Conservation (phyloP, 805 yeast species). For the Scheffersomyces ergatensis region DNA sequence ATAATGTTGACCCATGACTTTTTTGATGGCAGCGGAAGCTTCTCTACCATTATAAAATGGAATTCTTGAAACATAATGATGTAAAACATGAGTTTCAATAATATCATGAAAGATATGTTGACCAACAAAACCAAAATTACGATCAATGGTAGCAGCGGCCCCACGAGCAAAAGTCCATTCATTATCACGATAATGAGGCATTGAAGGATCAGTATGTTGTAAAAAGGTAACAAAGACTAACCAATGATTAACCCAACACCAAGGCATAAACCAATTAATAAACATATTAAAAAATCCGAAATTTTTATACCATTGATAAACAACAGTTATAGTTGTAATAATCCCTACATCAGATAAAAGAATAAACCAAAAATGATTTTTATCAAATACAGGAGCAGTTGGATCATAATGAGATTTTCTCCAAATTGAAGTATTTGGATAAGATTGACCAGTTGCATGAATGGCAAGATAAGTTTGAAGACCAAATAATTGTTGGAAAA, state of each 20-base stretch:
- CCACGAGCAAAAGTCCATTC: slow-evolving; percentile 89
- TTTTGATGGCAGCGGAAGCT: slow-evolving; percentile 73
- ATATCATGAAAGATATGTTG: slow-evolving; percentile 80
- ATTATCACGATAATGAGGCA: slow-evolving; percentile 75
- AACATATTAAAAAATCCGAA: slow-evolving; percentile 64
- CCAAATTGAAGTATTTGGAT: slow-evolving; percentile 43
- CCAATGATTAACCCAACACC: slow-evolving; percentile 85
- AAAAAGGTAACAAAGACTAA: slow-evolving; percentile 80
- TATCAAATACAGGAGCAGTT: slow-evolving; percentile 68
- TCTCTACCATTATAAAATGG: slow-evolving; percentile 87
- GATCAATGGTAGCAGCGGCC: slow-evolving; percentile 85
- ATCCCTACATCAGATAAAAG: slow-evolving; percentile 74
- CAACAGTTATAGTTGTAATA: slow-evolving; percentile 25
- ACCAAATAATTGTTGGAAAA: slow-evolving; percentile 75
- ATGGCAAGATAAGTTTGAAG: slow-evolving; percentile 65
- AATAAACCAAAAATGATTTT: slow-evolving; percentile 68
- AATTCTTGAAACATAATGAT: slow-evolving; percentile 78
- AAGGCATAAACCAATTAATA: slow-evolving; percentile 75
- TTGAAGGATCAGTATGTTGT: slow-evolving; percentile 76
- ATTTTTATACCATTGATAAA: slow-evolving; percentile 58
- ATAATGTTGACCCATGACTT: slow-evolving; percentile 84
- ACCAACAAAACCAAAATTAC: slow-evolving; percentile 81
- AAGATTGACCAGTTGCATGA: slow-evolving; percentile 76
- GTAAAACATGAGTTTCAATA: slow-evolving; percentile 87
- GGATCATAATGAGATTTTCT: slow-evolving; percentile 71